phyloP scores from a whole-genome alignment of 225 moss, liverwort and hornwort species.

The Climacium dendroides region DNA sequence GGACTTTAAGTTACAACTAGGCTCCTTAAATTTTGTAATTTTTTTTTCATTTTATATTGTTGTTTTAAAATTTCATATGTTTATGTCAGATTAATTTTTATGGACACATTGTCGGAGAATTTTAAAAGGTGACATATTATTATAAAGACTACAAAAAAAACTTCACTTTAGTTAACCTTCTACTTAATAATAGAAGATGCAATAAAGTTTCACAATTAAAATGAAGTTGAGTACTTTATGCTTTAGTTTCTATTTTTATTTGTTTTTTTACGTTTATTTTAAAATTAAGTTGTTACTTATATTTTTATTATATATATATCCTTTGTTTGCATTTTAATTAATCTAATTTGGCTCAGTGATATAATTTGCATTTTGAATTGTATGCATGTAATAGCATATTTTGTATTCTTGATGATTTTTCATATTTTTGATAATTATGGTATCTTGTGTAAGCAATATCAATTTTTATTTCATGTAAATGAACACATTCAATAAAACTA shows the following conservation, averaged over 20 bases:
- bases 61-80: neutral
- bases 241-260: neutral
- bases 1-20: neutral
- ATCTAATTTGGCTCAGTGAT: neutral
- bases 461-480: neutral
- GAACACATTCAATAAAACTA: neutral
- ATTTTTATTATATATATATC: neutral
- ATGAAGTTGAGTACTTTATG: neutral
- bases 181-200: neutral
- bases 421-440: neutral
- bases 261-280: neutral
- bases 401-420: too few relatives aligned
- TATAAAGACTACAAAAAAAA: neutral
- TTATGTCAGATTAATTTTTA: neutral
- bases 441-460: neutral
- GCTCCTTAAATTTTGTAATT: neutral
- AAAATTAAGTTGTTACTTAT: fast-evolving
- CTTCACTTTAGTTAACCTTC: too few relatives aligned
- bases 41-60: neutral
- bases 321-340: neutral
- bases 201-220: neutral
- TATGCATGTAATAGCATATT: neutral
- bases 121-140: neutral
- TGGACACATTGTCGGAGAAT: fast-evolving
- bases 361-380: neutral